Evolutionary conservation across 2,329 filamentous ascomycete species (phyloP), one percentile per base, ranked within the genome.

Genomic region (Aspergillus pseudoviridinutans): DNA sequence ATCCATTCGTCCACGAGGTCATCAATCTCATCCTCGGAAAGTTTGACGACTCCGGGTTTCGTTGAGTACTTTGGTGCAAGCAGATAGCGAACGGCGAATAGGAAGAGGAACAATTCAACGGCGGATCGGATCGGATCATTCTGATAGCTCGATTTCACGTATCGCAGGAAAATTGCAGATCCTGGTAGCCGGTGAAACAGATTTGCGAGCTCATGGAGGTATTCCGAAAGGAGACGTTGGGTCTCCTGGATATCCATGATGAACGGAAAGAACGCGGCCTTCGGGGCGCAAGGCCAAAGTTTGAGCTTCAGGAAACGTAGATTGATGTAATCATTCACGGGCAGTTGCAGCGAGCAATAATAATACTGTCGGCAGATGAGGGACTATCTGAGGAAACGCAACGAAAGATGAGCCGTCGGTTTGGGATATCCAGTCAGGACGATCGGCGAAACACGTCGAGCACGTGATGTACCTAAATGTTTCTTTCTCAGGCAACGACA

Each of bases 111-210:
- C 52, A 99, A 81, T 77, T 99, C 94, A 65, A 99, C 91, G 42
- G 91, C 91, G 53, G 91, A 96, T 54, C 95, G 89, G 56, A 97
- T 86, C 9, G 94, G 94, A 69, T 99, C 94, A 72, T 99, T 89
- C 79, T 99, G 94, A 79, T 99, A 97, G 73, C 92, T 96, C 57
- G 92, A 96, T 75, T 91, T 91, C 72, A 99, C 92, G 77, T 99
- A 99, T 61, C 94, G 90, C 66, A 96, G 85, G 68, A 97, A 82
- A 66, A 99, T 96, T 46, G 93, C 90, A 29, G 93, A 97, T 53
- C 94, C 94, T 29, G 94, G 95, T 42, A 99, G 84, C 70, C 89
- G 91, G 69, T 97, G 92, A 72, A 99, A 95, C 57, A 87, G 82
- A 58, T 85, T 79, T 54, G 82, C 78, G 54, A 83, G 78, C 62